phyloP scores from a whole-genome alignment of 306 rosid species.

The Acacia confusa region DNA sequence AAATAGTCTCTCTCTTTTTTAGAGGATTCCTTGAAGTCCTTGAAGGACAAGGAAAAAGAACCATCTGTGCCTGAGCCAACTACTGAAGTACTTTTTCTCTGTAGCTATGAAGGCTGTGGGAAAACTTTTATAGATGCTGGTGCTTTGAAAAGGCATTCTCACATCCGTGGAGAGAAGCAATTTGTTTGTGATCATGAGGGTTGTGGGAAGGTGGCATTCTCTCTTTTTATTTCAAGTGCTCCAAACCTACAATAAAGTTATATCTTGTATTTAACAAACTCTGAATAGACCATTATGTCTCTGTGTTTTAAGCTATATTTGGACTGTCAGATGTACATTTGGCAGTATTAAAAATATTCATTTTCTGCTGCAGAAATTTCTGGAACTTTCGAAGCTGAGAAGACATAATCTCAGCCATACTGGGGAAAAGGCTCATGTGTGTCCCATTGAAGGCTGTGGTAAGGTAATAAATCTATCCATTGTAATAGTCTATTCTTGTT shows the following conservation, averaged over 20 bases:
- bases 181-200: constrained; percentile 84
- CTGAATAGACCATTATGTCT: too few relatives aligned
- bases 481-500: constrained; percentile 18
- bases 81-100: constrained; percentile 95
- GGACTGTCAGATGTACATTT: background rate
- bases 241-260: background rate
- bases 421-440: constrained; percentile 88
- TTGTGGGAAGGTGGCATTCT: constrained; percentile 78
- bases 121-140: constrained; percentile 95
- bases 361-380: constrained; percentile 79
- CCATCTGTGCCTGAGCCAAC: constrained; percentile 79
- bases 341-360: constrained; percentile 3
- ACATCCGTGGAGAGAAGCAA: constrained; percentile 94
- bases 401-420: constrained; percentile 93
- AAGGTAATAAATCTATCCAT: constrained; percentile 69
- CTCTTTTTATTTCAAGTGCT: background rate
- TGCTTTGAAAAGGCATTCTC: constrained; percentile 96
- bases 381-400: constrained; percentile 96
- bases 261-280: too few relatives aligned
- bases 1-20: constrained; percentile 34
- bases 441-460: constrained; percentile 99
- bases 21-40: constrained; percentile 71
- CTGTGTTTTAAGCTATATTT: background rate
- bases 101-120: constrained; percentile 96
- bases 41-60: constrained; percentile 73